Base-by-base conservation (phyloP, 75 land plant species). In the Cupressus sempervirens region DNA sequence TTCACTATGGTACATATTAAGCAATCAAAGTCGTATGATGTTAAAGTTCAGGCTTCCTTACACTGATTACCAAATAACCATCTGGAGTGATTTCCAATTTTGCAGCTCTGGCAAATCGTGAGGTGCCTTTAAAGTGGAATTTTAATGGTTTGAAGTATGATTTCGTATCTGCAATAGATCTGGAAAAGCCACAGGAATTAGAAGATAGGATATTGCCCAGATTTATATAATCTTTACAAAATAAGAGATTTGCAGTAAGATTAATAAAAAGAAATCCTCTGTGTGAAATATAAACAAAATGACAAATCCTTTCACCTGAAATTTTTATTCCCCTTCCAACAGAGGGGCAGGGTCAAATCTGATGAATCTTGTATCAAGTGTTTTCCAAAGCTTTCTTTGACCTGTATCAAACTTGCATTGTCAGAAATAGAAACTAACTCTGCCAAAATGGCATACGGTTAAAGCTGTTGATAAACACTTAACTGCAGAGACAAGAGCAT, bases 21-120 rank as follows among this genome's bases (percentile, higher is more conserved):
- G 35, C 3, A 72, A 72, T 23, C 3, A 32, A 72, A 32, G 13
- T 72, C 3, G 88, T 89, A 79, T 26, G 29, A 45, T 79, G 32
- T 79, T 82, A 76, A 30, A 76, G 11, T 13, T 43, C 56, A 38
- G 9, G 48, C 84, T 90, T 67, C 62, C 91, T 89, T 95, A 97
- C 99, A 20, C 87, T 90, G 86, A 90, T 86, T 41, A 97, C 90
- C 26, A 97, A 91, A 82, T 97, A 97, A 38, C 89, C 88, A 79
- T 97, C 94, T n/a, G 97, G 93, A 4, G 88, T 75, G 3, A 97
- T 70, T 52, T 95, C 93, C 53, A 93, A 58, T 77, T 48, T 65
- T 12, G 15, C 14, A 11, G 0, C 13, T 50, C 1, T 48, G 50
- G 50, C 1, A 10, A 9, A 48, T 48, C 10, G 50, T 48, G 50